A percentile compares a stretch with the other conserved stretches of the same genome.
These are phyloP conservation scores for Calonectria ilicicola DNA, from an alignment of 2,329 filamentous ascomycete species.

Conservation along the genomic window DNA sequence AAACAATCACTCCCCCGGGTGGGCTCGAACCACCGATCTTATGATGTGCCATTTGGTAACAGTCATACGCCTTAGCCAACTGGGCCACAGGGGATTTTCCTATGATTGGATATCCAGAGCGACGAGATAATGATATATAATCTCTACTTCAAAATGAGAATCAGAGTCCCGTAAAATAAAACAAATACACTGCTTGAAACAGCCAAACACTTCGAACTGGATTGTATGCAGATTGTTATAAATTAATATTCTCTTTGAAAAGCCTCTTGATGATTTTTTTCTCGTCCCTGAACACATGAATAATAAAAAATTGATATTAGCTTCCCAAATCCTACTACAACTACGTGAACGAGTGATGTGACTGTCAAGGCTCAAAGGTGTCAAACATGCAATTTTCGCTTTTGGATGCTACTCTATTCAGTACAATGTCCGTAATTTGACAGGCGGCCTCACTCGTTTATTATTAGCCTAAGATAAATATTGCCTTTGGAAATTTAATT, in stretches of 20 bases:
- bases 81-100: constrained; percentile 12
- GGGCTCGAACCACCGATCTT: constrained; percentile 17
- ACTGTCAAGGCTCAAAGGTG: neutral
- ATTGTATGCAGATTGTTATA: too few relatives aligned
- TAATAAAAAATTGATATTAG: fast-evolving
- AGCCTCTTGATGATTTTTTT: too few relatives aligned
- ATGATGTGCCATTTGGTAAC: constrained; percentile 12
- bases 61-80: constrained; percentile 18
- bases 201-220: too few relatives aligned
- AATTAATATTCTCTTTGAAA: too few relatives aligned
- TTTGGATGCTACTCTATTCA: too few relatives aligned
- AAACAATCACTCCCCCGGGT: constrained; percentile 1
- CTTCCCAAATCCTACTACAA: neutral
- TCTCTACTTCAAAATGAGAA: too few relatives aligned
- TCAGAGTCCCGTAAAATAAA: too few relatives aligned
- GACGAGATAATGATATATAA: neutral
- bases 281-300: too few relatives aligned
- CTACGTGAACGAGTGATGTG: neutral
- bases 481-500: neutral
- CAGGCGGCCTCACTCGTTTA: neutral
- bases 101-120: neutral
- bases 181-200: too few relatives aligned
- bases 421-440: too few relatives aligned
- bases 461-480: neutral
- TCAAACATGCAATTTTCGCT: too few relatives aligned